phyloP scores from a whole-genome alignment of 768 basidiomycete genomes.

The Auricularia sp. region DNA sequence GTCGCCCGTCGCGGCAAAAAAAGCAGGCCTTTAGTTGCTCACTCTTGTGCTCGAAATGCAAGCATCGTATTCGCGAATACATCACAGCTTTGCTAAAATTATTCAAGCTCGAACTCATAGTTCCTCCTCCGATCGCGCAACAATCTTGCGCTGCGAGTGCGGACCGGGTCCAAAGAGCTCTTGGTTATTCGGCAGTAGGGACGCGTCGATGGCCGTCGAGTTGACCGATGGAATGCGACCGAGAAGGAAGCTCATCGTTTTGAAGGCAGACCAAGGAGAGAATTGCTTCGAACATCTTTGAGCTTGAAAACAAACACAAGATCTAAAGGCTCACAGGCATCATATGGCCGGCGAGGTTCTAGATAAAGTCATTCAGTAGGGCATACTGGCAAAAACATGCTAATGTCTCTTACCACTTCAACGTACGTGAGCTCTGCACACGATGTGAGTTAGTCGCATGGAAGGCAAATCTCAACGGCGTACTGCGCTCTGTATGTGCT shows the following conservation, averaged over 20 bases:
- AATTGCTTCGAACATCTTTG: not conserved
- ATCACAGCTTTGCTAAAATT: no score
- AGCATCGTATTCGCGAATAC: no score
- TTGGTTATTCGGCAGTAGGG: not conserved
- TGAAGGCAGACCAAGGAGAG: not conserved
- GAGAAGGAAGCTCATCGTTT: not conserved
- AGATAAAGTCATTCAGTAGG: not conserved
- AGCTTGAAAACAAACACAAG: not conserved
- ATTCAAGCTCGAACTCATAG: not conserved
- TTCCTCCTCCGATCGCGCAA: not conserved
- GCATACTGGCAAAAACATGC: no score
- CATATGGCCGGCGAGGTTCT: not conserved
- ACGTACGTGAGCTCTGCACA: slow-evolving; percentile 39
- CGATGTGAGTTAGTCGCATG: no score
- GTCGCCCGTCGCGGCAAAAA: no score
- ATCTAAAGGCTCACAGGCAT: not conserved
- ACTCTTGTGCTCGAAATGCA: no score
- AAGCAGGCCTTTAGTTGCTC: no score
- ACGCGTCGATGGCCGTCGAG: not conserved
- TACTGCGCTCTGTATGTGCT: slow-evolving; percentile 52
- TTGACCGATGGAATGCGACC: not conserved
- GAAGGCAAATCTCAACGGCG: not conserved
- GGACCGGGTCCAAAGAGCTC: not conserved
- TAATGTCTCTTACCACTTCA: slow-evolving; percentile 33
- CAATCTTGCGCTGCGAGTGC: not conserved